A percentile compares a stretch with the other conserved stretches of the same genome.
These are phyloP conservation scores for Didymellaceae sp. DNA, from an alignment of 2,329 filamentous ascomycete species.

Conservation along the genomic window DNA sequence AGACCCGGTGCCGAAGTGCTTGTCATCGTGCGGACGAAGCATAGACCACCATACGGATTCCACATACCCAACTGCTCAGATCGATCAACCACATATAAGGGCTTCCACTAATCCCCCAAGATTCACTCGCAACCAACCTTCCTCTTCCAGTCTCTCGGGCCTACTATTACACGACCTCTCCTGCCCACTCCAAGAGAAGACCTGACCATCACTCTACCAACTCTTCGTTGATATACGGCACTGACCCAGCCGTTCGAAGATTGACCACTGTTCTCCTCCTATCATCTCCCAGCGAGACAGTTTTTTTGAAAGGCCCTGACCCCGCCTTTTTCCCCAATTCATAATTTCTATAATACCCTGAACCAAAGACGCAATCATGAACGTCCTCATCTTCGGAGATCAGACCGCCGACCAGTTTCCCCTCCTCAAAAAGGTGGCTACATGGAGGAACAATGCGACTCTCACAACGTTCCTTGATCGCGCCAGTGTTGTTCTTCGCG, in stretches of 20 bases:
- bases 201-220: slow-evolving; percentile 11
- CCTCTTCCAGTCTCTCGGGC: slow-evolving; percentile 36
- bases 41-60: slow-evolving; percentile 34
- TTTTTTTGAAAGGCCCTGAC: slow-evolving; percentile 11
- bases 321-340: slow-evolving; percentile 12
- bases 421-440: slow-evolving; percentile 60
- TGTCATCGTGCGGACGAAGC: slow-evolving; percentile 47
- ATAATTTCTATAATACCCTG: slow-evolving; percentile 37
- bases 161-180: slow-evolving; percentile 23
- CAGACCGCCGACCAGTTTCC: slow-evolving; percentile 72
- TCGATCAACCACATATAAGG: slow-evolving; percentile 48
- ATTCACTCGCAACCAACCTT: slow-evolving; percentile 28
- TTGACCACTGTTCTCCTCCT: slow-evolving; percentile 1
- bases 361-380: slow-evolving; percentile 44
- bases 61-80: slow-evolving; percentile 32
- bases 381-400: slow-evolving; percentile 71
- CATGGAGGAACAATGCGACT: slow-evolving; percentile 62
- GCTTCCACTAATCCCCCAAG: slow-evolving; percentile 34
- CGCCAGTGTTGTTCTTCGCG: slow-evolving; percentile 63
- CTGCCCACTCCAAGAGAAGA: slow-evolving; percentile 19
- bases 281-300: slow-evolving; percentile 10
- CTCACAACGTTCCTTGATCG: slow-evolving; percentile 68
- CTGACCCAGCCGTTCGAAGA: slow-evolving; percentile 17
- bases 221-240: slow-evolving; percentile 22
- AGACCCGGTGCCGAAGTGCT: slow-evolving; percentile 47